Evolutionary conservation across 75 land plant genomes (phyloP).

Genomic region (Sequoiadendron giganteum): DNA sequence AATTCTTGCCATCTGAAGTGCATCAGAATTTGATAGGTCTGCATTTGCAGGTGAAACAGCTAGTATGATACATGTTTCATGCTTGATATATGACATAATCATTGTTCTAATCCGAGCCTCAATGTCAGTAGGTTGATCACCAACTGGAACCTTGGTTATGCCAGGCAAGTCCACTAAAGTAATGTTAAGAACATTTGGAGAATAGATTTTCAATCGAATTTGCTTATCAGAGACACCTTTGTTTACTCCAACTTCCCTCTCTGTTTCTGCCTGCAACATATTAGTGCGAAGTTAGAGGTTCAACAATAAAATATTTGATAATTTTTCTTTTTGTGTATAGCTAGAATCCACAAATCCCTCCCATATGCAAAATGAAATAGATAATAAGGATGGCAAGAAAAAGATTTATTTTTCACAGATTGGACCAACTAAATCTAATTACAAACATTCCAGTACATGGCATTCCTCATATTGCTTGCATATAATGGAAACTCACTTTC

Average conservation of each 20-base stretch:
- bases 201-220: conserved; percentile 76
- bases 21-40: conserved; percentile 95
- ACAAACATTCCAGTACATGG: not conserved
- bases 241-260: conserved; percentile 79
- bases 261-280: conserved; percentile 72
- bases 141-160: conserved; percentile 90
- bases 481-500: not conserved
- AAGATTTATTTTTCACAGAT: not conserved
- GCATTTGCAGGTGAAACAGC: conserved; percentile 96
- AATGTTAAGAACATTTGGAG: conserved; percentile 87
- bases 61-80: conserved; percentile 76
- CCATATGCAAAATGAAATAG: not conserved
- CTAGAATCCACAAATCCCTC: not conserved
- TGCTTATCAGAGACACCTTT: conserved; percentile 91
- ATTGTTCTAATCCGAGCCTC: conserved; percentile 86
- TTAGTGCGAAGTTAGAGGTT: not conserved
- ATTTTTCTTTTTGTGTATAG: not conserved
- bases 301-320: not conserved
- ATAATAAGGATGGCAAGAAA: not conserved
- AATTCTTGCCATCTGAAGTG: conserved; percentile 90
- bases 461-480: not conserved
- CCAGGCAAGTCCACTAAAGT: conserved; percentile 93
- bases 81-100: conserved; percentile 87
- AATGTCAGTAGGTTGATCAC: conserved; percentile 90
- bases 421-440: not conserved